phyloP scores from a whole-genome alignment of 441 rosid genomes.

The Aquilaria agallochum region DNA sequence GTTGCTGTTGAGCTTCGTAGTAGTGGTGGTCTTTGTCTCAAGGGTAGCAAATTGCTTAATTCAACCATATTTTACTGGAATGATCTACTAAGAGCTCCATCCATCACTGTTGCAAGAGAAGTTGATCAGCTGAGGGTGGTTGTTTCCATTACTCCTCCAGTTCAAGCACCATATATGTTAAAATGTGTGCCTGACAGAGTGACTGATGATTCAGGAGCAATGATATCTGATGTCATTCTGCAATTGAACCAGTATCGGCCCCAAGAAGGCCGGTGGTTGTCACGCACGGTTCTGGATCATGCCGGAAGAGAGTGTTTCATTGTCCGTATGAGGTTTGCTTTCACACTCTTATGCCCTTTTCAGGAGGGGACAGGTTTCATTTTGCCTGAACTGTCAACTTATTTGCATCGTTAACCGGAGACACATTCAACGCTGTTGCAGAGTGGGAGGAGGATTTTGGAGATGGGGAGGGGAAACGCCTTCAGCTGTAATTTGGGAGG shows the following conservation, averaged over 20 bases:
- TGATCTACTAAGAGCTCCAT: slow-evolving; percentile 63
- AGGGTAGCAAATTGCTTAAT: slow-evolving; percentile 34
- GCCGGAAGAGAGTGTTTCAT: slow-evolving; percentile 84
- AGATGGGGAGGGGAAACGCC: slow-evolving; percentile 85
- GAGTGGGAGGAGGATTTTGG: slow-evolving; percentile 82
- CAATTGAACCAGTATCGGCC: slow-evolving; percentile 59
- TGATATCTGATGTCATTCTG: slow-evolving; percentile 81
- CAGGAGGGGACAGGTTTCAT: neutral
- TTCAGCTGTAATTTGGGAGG: slow-evolving; percentile 61
- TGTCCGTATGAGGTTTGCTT: slow-evolving; percentile 57
- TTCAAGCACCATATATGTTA: slow-evolving; percentile 77
- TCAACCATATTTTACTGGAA: slow-evolving; percentile 57
- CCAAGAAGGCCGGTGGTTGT: slow-evolving; percentile 94
- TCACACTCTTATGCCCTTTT: neutral
- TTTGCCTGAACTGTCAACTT: neutral
- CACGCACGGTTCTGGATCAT: slow-evolving; percentile 90
- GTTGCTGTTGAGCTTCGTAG: slow-evolving; percentile 47
- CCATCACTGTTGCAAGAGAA: slow-evolving; percentile 45
- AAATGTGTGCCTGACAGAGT: slow-evolving; percentile 90
- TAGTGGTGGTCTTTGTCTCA: slow-evolving; percentile 38
- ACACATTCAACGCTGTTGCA: slow-evolving; percentile 17
- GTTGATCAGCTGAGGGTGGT: slow-evolving; percentile 39
- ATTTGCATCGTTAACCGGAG: neutral
- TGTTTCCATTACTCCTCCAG: slow-evolving; percentile 81
- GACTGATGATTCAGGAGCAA: slow-evolving; percentile 87